phyloP scores from a whole-genome alignment of 306 rosid species.

The barrel medic (Medicago truncatula) region DNA sequence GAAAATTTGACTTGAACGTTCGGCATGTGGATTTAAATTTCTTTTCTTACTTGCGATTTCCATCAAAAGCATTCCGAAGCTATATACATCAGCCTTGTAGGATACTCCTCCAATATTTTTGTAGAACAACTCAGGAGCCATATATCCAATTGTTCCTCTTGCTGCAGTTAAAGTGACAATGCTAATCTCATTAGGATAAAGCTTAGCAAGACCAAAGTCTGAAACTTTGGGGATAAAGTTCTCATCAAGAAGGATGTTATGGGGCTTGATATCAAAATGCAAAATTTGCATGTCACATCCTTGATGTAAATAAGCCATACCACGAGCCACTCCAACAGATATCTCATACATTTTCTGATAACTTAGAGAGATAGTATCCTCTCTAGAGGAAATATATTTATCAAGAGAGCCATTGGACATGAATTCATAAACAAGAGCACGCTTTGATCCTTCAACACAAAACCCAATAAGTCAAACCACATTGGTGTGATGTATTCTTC shows the following conservation, averaged over 20 bases:
- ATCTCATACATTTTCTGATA: not conserved
- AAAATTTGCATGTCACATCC: not conserved
- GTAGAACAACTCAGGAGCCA: not conserved
- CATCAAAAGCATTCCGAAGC: not conserved
- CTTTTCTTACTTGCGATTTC: not conserved
- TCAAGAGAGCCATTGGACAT: not conserved
- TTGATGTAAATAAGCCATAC: not conserved
- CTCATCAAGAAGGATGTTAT: not conserved
- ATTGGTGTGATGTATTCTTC: constrained; percentile 5
- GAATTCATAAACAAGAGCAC: not conserved
- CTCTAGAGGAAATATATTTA: not conserved
- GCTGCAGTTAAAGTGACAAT: not conserved
- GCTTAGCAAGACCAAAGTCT: not conserved
- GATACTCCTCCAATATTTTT: not conserved
- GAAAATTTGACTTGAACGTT: constrained; percentile 31
- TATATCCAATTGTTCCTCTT: not conserved
- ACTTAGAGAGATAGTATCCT: not conserved
- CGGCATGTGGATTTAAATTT: not conserved
- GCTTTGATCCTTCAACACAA: not conserved
- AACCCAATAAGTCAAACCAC: not conserved
- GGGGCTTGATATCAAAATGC: constrained; percentile 10
- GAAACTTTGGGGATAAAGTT: not conserved
- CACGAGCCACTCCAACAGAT: constrained; percentile 6
- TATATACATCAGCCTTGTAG: not conserved
- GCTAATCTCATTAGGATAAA: not conserved